Base-by-base conservation (phyloP, 306 rosid genomes). In the Acacia confusa region DNA sequence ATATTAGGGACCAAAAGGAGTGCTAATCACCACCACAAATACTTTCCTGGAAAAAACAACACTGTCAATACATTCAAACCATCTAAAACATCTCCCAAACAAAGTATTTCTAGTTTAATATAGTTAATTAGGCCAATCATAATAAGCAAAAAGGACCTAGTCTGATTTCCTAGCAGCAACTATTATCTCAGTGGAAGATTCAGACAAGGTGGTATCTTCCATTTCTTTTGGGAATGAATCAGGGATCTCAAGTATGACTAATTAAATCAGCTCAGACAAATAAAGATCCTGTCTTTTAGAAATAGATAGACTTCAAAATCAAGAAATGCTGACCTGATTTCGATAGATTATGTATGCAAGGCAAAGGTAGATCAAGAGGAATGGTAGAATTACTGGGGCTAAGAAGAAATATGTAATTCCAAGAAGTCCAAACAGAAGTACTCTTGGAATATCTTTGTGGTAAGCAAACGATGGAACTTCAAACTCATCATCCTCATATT, bases 371-470 rank as follows among this genome's bases (percentile, higher is more conserved):
- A 79, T 78, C 87, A 95, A 82, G 79, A 95, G 91, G 88, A 95
- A 95, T 36, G 99, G 99, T 74, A 95, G 84, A 85, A 93, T 95
- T 8, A 95, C 82, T 40, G 99, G 99, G 84, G 99, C 99, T n/a
- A 89, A 87, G 84, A 92, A 93, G 88, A 95, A 95, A 87, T 93
- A 95, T 47, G 97, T 86, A 78, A 88, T 77, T 47, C 99, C 99
- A 79, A 93, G 99, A 90, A 95, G 99, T 82, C 89, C 97, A 85
- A 93, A 93, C 83, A 93, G 89, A 76, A 91, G 92, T 86, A 93
- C 78, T 78, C 94, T 91, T 41, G 99, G 98, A 77, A 92, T 79
- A 77, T 95, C 92, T 76, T 67, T 86, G 86, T 92, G 91, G 83
- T 78, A 95, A 72, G 88, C 85, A 63, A 89, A 78, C 41, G 88